Evolutionary conservation across 139 green algal species (phyloP).

Genomic region (Chlamydomonas eustigma): DNA sequence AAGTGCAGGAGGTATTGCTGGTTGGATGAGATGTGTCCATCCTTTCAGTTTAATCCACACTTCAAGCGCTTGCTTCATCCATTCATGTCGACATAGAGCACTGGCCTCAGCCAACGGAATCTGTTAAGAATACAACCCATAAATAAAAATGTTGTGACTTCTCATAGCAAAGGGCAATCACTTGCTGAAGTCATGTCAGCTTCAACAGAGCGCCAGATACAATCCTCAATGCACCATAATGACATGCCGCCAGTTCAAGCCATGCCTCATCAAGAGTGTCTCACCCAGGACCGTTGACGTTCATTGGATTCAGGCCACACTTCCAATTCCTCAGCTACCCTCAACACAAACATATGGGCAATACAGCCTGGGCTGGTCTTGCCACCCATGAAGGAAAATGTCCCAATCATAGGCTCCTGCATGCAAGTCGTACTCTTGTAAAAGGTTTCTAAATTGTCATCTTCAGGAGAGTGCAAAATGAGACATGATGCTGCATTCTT

Average conservation of each 20-base stretch:
- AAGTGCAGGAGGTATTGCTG: too few species aligned
- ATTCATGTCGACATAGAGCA: background rate
- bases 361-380: conserved; percentile 41
- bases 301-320: conserved; percentile 75
- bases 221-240: background rate
- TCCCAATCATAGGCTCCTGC: conserved; percentile 69
- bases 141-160: background rate
- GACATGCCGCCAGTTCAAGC: background rate
- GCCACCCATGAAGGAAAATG: conserved; percentile 59
- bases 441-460: too few species aligned
- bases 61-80: background rate
- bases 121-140: background rate
- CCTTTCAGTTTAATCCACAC: background rate
- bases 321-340: conserved; percentile 77
- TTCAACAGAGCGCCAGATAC: too few species aligned
- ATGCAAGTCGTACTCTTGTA: too few species aligned
- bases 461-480: background rate
- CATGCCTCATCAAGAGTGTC: conserved; percentile 11
- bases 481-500: background rate
- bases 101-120: background rate
- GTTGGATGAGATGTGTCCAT: background rate
- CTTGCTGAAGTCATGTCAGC: too few species aligned
- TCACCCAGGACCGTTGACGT: conserved; percentile 74
- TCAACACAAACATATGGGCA: conserved; percentile 54
- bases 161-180: background rate